Percentiles rank a stretch among this genome's conserved stretches.
Evolutionary conservation across 108 stramenopile species (phyloP).

Genomic region (Skeletonema costatum): DNA sequence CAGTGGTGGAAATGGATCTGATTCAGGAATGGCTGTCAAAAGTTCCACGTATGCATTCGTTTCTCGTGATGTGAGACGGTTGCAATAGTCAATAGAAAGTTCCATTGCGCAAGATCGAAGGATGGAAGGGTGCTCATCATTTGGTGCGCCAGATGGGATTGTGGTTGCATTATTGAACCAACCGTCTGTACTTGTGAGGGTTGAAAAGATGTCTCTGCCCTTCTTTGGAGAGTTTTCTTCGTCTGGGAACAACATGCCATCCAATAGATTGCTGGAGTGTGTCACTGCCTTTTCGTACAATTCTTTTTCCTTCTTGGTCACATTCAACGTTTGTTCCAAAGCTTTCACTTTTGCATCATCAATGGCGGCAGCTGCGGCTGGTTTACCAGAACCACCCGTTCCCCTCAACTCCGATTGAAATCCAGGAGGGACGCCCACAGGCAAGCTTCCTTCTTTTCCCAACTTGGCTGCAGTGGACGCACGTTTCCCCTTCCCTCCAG

Average conservation of each 20-base stretch:
- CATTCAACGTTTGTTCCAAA: conserved; percentile 48
- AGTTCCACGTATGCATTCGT: conserved; percentile 53
- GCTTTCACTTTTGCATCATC: conserved; percentile 8
- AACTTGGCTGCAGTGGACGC: background rate
- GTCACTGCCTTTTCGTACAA: conserved; percentile 41
- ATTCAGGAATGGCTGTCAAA: conserved; percentile 42
- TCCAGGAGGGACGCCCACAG: conserved; percentile 45
- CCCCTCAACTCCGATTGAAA: conserved; percentile 39
- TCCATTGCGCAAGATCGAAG: conserved; percentile 67
- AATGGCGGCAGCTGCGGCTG: background rate
- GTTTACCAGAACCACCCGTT: background rate
- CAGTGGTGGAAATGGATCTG: conserved; percentile 44
- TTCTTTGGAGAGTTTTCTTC: background rate
- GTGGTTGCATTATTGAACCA: conserved; percentile 51
- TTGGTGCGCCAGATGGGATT: conserved; percentile 1
- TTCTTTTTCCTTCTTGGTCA: conserved; percentile 38
- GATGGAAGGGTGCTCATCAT: conserved; percentile 43
- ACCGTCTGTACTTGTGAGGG: conserved; percentile 45
- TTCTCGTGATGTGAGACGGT: conserved; percentile 52
- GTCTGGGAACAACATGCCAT: conserved; percentile 59
- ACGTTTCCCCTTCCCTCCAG: conserved; percentile 7
- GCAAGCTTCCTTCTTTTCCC: conserved; percentile 30
- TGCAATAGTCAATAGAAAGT: conserved; percentile 74
- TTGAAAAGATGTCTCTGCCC: conserved; percentile 52
- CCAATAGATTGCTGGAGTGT: conserved; percentile 53